Evolutionary conservation across 768 basidiomycete species (phyloP), one percentile per base, ranked within the genome.

Genomic region (Sistotremastrum niveocremeum): DNA sequence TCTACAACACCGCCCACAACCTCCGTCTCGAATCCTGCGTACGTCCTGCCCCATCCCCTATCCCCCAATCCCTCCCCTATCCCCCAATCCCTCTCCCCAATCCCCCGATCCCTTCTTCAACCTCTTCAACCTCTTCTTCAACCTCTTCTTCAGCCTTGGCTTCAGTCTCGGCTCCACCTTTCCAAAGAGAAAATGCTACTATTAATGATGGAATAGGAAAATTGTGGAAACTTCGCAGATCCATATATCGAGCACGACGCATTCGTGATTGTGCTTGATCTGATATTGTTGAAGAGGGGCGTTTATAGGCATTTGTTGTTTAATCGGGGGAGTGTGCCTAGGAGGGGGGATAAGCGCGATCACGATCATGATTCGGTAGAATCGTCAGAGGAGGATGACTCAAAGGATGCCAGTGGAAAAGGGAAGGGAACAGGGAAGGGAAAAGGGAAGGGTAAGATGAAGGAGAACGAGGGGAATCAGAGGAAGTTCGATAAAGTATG

Each of bases 161-260:
- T 9, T 10, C 9, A 9, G 33, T 7, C 9, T 11, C 7, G 9
- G 28, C 41, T 20, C 39, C 36, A 31, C 43, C 41, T 41, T 20
- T 28, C 7, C 31, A n/a, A 51, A 84, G 83, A 62, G 65, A 29
- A 64, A 64, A 45, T 85, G 84, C 55, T 70, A 68, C n/a, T n/a
- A n/a, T n/a, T n/a, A n/a, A n/a, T n/a, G n/a, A n/a, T n/a, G n/a
- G 20, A 20, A 2, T 20, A 20, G 20, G 20, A 20, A 20, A n/a
- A 41, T 7, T 60, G 59, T 42, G 39, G 46, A 35, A 62, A 65
- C 30, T 87, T 89, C 55, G 85, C 79, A 0, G 88, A 91, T 61
- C 84, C 84, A 47, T 90, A 89, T 53, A 84, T 89, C 49, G 87
- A 91, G 57, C 81, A 89, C 50, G 85, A 89, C 58, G 64, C 69